Evolutionary conservation across 441 rosid species (phyloP), one percentile per base, ranked within the genome.

Genomic region (Hura crepitans): DNA sequence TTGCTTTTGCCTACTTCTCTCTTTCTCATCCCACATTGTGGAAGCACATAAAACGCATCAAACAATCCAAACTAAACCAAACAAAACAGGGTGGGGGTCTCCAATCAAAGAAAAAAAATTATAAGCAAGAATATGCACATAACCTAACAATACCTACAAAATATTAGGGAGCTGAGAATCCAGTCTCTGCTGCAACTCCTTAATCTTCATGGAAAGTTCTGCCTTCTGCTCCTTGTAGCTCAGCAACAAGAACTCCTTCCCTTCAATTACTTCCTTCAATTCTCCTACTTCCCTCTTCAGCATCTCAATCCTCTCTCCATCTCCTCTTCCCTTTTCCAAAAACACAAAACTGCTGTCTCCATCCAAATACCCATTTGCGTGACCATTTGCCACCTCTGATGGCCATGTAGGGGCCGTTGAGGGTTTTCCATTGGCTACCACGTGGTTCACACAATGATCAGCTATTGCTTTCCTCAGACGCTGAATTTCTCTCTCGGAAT

Each of bases 181-280:
- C 84, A 95, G 72, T 86, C 97, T 89, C 76, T 84, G 91, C 78
- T 90, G 97, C 83, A 95, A 54, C 75, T 95, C 97, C 81, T 81
- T 90, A 18, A 95, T 62, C 84, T 90, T 92, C 86, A 82, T 10
- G 1, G 96, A 82, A 46, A 92, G 92, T 85, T 95, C 99, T 10
- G 83, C 61, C 79, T 89, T 95, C 81, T 95, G 96, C 83, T 89
- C 96, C 71, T 92, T 95, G 75, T 90, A 90, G 85, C 90, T 89
- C 75, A 74, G 86, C 78, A 90, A 76, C 78, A 95, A 75, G 78
- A 81, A 95, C 46, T 92, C 93, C 66, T 95, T 95, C 61, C 97
- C 97, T 45, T 89, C 97, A 68, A 95, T 83, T 68, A 95, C 91
- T 76, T 92, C 99, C 81, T 87, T 90, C 72, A 92, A 78, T 65